Evolutionary conservation across 441 rosid species (phyloP).

Genomic region (Erodium moschatum): DNA sequence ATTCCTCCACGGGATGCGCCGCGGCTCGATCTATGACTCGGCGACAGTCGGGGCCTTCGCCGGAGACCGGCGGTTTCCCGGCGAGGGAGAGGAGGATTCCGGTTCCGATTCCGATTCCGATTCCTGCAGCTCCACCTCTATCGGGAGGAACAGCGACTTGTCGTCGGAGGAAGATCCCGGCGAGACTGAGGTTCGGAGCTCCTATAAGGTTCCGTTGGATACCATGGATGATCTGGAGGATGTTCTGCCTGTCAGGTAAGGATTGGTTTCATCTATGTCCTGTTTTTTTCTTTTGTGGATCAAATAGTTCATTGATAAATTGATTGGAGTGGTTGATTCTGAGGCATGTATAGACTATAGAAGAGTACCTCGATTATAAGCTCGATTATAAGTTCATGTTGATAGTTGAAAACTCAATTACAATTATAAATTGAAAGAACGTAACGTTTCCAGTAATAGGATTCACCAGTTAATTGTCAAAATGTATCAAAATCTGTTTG

Average conservation of each 20-base stretch:
- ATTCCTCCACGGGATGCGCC: conserved; percentile 10
- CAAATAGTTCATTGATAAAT: too few relatives aligned
- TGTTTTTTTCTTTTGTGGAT: neutral
- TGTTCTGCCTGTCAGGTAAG: conserved; percentile 39
- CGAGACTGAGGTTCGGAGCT: conserved; percentile 33
- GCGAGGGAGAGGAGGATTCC: conserved; percentile 12
- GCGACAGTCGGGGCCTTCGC: neutral
- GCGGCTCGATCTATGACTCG: too few relatives aligned
- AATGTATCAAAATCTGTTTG: too few relatives aligned
- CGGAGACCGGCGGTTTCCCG: conserved; percentile 12
- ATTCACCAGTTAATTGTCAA: too few relatives aligned
- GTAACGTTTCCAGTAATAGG: too few relatives aligned
- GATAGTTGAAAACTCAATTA: too few relatives aligned
- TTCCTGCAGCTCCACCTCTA: conserved; percentile 26
- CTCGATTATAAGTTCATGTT: too few relatives aligned
- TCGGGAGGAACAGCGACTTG: conserved; percentile 31
- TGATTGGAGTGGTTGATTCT: too few relatives aligned
- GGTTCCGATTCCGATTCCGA: conserved; percentile 14
- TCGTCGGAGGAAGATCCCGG: conserved; percentile 10
- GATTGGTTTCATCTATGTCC: neutral
- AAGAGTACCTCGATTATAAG: too few relatives aligned
- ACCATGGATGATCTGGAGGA: conserved; percentile 34
- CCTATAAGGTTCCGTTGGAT: conserved; percentile 34
- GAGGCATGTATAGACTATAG: too few relatives aligned
- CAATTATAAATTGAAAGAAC: too few relatives aligned